phyloP scores from a whole-genome alignment of 495 filamentous ascomycete genomes.

The Neurospora cerealis region DNA sequence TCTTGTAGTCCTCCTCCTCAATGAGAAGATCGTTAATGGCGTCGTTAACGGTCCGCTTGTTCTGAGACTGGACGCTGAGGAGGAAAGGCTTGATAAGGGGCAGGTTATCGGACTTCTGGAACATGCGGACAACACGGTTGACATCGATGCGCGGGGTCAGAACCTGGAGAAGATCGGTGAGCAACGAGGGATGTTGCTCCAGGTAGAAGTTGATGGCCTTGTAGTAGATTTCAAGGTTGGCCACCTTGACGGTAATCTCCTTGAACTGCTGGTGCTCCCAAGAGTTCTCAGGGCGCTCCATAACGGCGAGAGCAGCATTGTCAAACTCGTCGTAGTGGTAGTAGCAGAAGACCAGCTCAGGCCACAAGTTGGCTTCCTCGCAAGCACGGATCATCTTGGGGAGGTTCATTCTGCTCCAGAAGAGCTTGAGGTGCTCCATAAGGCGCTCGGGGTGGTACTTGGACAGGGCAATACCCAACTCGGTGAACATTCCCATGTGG shows the following conservation, averaged over 20 bases:
- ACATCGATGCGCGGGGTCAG: slow-evolving; percentile 92
- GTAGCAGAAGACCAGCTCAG: slow-evolving; percentile 96
- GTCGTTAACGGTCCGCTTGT: slow-evolving; percentile 96
- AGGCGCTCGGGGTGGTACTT: slow-evolving; percentile 94
- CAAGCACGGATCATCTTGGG: slow-evolving; percentile 94
- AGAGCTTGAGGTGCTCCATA: slow-evolving; percentile 98
- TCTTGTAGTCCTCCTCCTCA: slow-evolving; percentile 99
- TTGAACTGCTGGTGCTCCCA: slow-evolving; percentile 99
- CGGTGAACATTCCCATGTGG: slow-evolving; percentile 89
- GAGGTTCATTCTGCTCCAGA: slow-evolving; percentile 98
- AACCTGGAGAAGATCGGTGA: slow-evolving; percentile 90
- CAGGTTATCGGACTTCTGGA: slow-evolving; percentile 96
- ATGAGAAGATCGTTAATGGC: slow-evolving; percentile 98
- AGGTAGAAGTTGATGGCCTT: slow-evolving; percentile 96
- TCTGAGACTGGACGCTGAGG: slow-evolving; percentile 90
- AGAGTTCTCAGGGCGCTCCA: slow-evolving; percentile 95
- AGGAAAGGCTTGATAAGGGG: slow-evolving; percentile 99
- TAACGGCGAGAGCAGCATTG: slow-evolving; percentile 96
- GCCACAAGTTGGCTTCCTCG: slow-evolving; percentile 95
- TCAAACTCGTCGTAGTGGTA: slow-evolving; percentile 99
- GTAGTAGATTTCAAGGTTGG: slow-evolving; percentile 99
- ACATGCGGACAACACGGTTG: slow-evolving; percentile 96
- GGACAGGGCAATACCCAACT: slow-evolving; percentile 86
- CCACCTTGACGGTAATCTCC: slow-evolving; percentile 95
- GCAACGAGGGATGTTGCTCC: slow-evolving; percentile 86